Percentiles rank a stretch among this genome's conserved stretches.
Conservation (phyloP, 768 basidiomycete genomes). For the Strobilomyces dryophilus region DNA sequence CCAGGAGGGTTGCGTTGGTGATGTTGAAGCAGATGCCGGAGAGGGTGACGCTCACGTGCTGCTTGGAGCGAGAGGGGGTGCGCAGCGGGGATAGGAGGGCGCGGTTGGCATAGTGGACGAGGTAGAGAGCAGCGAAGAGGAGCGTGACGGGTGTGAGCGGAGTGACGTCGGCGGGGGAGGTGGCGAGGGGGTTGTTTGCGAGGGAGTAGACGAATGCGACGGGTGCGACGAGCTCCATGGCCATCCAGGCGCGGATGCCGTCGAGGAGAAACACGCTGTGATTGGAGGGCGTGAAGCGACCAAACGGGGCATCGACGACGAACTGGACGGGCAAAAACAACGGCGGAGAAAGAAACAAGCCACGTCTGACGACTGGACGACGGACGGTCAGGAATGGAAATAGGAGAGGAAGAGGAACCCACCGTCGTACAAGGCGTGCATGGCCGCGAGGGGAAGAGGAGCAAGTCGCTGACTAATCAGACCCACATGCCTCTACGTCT, state of each 20-base stretch:
- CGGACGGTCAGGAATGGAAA: background rate
- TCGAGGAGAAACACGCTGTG: slow-evolving; percentile 52
- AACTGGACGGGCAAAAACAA: slow-evolving; percentile 38
- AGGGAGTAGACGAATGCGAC: slow-evolving; percentile 48
- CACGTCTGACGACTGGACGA: slow-evolving; percentile 39
- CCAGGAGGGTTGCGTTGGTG: slow-evolving; percentile 68
- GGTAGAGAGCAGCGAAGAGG: slow-evolving; percentile 54
- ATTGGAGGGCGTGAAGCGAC: slow-evolving; percentile 56
- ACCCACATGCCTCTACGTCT: slow-evolving; percentile 44
- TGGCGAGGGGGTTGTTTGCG: slow-evolving; percentile 45
- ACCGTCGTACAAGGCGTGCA: slow-evolving; percentile 27
- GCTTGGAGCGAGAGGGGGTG: slow-evolving; percentile 72
- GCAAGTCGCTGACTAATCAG: slow-evolving; percentile 17
- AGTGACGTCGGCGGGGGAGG: slow-evolving; percentile 25
- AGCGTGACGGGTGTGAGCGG: slow-evolving; percentile 39
- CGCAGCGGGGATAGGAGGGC: slow-evolving; percentile 75
- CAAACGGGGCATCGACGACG: slow-evolving; percentile 73
- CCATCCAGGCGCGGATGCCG: slow-evolving; percentile 65
- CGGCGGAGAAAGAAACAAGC: slow-evolving; percentile 41
- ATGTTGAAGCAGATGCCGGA: slow-evolving; percentile 61
- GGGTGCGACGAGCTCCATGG: slow-evolving; percentile 72
- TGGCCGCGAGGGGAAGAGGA: background rate
- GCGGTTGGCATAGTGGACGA: slow-evolving; percentile 82
- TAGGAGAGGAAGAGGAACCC: background rate
- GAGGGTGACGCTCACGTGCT: slow-evolving; percentile 63